phyloP scores from a whole-genome alignment of 208 protist species.

The Phytomonas serpens region DNA sequence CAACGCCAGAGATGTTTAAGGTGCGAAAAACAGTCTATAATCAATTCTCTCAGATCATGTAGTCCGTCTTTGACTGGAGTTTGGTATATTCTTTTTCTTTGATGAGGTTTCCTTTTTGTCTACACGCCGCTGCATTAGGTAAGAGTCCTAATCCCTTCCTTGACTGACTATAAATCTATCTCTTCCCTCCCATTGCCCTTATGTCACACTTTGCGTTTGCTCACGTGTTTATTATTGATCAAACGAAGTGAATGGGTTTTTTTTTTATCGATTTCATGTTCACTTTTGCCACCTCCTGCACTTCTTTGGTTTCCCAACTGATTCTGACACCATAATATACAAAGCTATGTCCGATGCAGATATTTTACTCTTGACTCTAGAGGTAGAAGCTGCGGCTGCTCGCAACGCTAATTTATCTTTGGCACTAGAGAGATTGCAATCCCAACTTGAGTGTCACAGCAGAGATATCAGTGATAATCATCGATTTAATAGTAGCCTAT shows the following conservation, averaged over 20 bases:
- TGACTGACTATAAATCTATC: neutral
- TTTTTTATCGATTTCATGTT: neutral
- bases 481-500: neutral
- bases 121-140: neutral
- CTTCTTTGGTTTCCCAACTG: neutral
- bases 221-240: neutral
- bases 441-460: conserved; percentile 9
- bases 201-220: neutral
- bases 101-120: neutral
- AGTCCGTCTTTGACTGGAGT: neutral
- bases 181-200: neutral
- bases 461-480: neutral
- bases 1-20: conserved; percentile 64
- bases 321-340: neutral
- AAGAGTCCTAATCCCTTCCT: neutral
- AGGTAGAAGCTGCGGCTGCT: conserved; percentile 64
- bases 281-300: neutral
- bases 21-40: conserved; percentile 66
- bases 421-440: conserved; percentile 27
- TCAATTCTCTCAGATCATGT: conserved; percentile 72
- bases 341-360: conserved; percentile 22
- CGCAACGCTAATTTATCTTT: conserved; percentile 57
- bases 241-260: neutral
- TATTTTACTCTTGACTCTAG: conserved; percentile 39
- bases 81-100: neutral